Conservation (phyloP, 495 filamentous ascomycete genomes). For the Hamigera avellanea region DNA sequence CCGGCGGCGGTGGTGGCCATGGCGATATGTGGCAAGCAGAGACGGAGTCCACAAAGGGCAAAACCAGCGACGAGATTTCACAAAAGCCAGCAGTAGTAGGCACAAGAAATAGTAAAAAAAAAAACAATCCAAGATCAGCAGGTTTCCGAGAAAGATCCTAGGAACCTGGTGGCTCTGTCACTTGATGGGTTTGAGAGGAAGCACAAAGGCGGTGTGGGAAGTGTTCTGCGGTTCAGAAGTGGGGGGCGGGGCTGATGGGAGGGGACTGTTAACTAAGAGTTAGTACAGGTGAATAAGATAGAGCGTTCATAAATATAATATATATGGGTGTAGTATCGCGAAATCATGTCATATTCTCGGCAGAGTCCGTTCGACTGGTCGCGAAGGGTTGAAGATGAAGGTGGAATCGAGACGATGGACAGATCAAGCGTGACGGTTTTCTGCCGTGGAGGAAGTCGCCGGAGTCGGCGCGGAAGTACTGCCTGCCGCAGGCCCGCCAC, state of each 20-base stretch:
- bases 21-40: neutral
- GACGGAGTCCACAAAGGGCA: too few relatives aligned
- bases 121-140: too few relatives aligned
- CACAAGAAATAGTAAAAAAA: too few relatives aligned
- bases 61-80: too few relatives aligned
- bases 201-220: neutral
- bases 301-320: too few relatives aligned
- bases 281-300: too few relatives aligned
- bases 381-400: slow-evolving; percentile 17
- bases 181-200: slow-evolving; percentile 3
- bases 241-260: slow-evolving; percentile 1
- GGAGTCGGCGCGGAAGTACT: neutral
- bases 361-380: too few relatives aligned
- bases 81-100: too few relatives aligned
- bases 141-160: too few relatives aligned
- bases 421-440: neutral
- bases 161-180: slow-evolving; percentile 4
- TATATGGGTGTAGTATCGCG: too few relatives aligned
- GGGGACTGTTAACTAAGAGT: slow-evolving; percentile 7
- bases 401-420: neutral
- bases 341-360: too few relatives aligned
- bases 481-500: neutral
- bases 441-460: slow-evolving; percentile 1
- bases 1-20: slow-evolving; percentile 50
- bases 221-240: neutral